Conservation (phyloP, 495 filamentous ascomycete species). For the Extremus antarcticus region DNA sequence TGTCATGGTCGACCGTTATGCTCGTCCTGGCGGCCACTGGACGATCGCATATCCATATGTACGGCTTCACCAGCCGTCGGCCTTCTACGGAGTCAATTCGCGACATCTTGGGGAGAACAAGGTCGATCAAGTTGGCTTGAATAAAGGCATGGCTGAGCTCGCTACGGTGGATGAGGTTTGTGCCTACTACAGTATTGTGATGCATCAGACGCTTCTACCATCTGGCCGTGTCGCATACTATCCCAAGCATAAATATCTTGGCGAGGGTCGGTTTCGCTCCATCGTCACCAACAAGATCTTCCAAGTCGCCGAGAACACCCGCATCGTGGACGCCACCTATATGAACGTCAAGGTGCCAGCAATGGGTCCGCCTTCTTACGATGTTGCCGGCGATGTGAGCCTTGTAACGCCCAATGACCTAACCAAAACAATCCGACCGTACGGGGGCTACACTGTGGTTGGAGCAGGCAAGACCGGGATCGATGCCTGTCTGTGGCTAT, state of each 20-base stretch:
- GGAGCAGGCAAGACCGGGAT: constrained; percentile 8
- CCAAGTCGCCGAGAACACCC: neutral
- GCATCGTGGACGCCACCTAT: neutral
- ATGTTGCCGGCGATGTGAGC: neutral
- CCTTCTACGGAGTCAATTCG: constrained; percentile 2
- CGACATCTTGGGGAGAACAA: neutral
- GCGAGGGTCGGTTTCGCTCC: neutral
- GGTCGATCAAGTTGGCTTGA: constrained; percentile 1
- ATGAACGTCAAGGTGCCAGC: neutral
- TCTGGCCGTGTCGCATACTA: constrained; percentile 4
- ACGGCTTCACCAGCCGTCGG: constrained; percentile 1
- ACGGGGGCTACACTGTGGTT: constrained; percentile 1
- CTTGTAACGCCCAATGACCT: neutral
- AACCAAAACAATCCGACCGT: neutral
- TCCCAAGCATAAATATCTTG: neutral
- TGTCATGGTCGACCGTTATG: constrained; percentile 1
- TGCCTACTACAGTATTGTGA: constrained; percentile 1
- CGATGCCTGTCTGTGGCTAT: constrained; percentile 5
- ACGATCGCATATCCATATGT: constrained; percentile 1
- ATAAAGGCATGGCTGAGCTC: neutral
- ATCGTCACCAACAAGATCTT: neutral
- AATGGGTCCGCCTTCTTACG: neutral
- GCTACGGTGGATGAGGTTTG: constrained; percentile 1
- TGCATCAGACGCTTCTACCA: constrained; percentile 5
- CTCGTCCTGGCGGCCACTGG: constrained; percentile 1